Conservation (phyloP, 768 basidiomycete species). For the Hortiboletus flavorubellus region DNA sequence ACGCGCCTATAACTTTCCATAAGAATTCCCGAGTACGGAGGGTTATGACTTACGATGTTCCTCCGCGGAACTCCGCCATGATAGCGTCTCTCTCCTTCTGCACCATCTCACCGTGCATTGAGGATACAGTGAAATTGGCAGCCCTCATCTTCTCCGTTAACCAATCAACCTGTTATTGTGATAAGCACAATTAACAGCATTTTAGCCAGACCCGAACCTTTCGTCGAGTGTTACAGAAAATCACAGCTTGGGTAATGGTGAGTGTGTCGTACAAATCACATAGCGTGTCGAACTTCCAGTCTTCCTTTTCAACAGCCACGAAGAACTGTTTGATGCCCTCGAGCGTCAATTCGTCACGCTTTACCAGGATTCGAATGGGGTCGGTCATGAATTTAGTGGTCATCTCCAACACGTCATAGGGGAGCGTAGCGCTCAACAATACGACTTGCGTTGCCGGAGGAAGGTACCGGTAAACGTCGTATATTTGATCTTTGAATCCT, state of each 20-base stretch:
- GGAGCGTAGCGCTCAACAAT: constrained; percentile 91
- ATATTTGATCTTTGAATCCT: constrained; percentile 99
- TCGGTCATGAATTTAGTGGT: constrained; percentile 99
- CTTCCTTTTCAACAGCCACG: constrained; percentile 98
- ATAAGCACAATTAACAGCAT: constrained; percentile 5
- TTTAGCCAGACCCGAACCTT: constrained; percentile 57
- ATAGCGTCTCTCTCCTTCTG: constrained; percentile 95
- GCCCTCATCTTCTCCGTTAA: constrained; percentile 97
- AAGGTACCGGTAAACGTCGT: constrained; percentile 96
- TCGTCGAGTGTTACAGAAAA: constrained; percentile 97
- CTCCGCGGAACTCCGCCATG: constrained; percentile 94
- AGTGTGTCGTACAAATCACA: constrained; percentile 98
- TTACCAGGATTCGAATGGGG: constrained; percentile 96
- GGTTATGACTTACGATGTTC: constrained; percentile 66
- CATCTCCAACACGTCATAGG: constrained; percentile 97
- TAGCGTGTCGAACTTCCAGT: constrained; percentile 99
- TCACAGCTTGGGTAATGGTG: constrained; percentile 98
- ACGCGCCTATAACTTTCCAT: constrained; percentile 59
- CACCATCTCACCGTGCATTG: constrained; percentile 95
- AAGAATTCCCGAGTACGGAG: constrained; percentile 4
- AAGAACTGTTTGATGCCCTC: constrained; percentile 97
- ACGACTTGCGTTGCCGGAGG: constrained; percentile 98
- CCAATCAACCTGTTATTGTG: constrained; percentile 78
- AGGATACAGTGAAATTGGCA: constrained; percentile 98
- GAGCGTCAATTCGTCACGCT: constrained; percentile 97